A percentile compares a stretch with the other conserved stretches of the same genome.
These are phyloP conservation scores for Stygiomarasmius scandens DNA, from an alignment of 1,284 basidiomycete genomes.

Conservation along the genomic window DNA sequence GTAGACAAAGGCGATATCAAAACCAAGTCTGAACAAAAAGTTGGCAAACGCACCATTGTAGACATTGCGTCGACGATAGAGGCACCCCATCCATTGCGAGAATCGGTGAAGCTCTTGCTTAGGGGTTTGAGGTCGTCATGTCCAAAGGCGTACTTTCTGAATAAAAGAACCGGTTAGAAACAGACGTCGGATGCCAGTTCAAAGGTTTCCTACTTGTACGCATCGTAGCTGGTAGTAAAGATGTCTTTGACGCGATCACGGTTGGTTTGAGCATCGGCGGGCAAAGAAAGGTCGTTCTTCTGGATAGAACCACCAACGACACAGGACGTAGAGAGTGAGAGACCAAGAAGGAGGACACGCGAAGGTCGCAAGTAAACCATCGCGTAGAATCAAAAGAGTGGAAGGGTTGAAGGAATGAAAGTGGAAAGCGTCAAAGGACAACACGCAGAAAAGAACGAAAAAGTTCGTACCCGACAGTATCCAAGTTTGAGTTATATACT, in stretches of 20 bases:
- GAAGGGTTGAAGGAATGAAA: too few relatives aligned
- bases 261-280: constrained; percentile 7
- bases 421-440: too few relatives aligned
- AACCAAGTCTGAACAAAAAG: neutral
- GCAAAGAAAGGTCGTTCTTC: constrained; percentile 12
- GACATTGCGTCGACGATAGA: constrained; percentile 48
- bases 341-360: neutral
- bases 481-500: too few relatives aligned
- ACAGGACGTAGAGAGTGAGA: neutral
- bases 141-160: constrained; percentile 49
- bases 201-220: constrained; percentile 17
- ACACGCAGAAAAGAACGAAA: too few relatives aligned
- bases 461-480: too few relatives aligned
- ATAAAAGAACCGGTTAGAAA: neutral
- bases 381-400: neutral
- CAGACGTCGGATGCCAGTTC: too few relatives aligned
- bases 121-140: constrained; percentile 55
- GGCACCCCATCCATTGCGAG: constrained; percentile 56
- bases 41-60: constrained; percentile 40
- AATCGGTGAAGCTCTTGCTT: constrained; percentile 40
- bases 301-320: constrained; percentile 13
- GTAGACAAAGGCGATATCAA: neutral
- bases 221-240: constrained; percentile 17
- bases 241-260: constrained; percentile 17
- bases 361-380: neutral